phyloP scores from a whole-genome alignment of 768 basidiomycete species.

The Naganishia friedmannii region DNA sequence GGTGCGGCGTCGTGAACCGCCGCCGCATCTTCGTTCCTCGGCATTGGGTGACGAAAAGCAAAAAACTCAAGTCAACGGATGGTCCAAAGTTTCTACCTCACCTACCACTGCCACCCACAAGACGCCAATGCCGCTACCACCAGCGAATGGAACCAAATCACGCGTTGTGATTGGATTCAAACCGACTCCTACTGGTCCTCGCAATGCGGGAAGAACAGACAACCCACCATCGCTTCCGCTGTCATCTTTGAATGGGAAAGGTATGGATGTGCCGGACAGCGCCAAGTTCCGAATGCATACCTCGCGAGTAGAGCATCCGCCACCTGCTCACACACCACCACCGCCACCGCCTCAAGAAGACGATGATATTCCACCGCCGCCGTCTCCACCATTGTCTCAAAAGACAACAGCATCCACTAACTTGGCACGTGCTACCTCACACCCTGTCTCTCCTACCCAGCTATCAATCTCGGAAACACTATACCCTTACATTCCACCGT shows the following conservation, averaged over 20 bases:
- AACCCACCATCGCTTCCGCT: background rate
- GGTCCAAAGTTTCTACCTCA: conserved; percentile 8
- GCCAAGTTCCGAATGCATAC: background rate
- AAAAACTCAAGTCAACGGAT: conserved; percentile 7
- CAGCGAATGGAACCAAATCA: background rate
- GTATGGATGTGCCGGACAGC: background rate
- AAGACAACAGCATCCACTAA: background rate
- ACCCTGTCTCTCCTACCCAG: background rate
- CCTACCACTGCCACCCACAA: background rate
- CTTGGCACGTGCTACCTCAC: background rate
- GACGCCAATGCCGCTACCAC: background rate
- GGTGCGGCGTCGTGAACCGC: conserved; percentile 1
- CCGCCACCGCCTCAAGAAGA: conserved; percentile 6
- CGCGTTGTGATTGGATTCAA: conserved; percentile 7
- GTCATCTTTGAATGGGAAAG: background rate
- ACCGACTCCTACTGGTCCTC: conserved; percentile 17
- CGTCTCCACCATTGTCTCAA: conserved; percentile 1
- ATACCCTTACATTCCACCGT: background rate
- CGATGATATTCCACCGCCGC: background rate
- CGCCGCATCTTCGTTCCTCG: conserved; percentile 8
- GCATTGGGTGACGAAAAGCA: background rate
- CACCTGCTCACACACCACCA: background rate
- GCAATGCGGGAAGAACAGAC: background rate
- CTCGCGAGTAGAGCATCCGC: background rate
- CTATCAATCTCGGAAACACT: background rate